These are phyloP conservation scores for Penicillium chermesinum DNA, from an alignment of 495 filamentous ascomycete genomes.

Conservation along the genomic window DNA sequence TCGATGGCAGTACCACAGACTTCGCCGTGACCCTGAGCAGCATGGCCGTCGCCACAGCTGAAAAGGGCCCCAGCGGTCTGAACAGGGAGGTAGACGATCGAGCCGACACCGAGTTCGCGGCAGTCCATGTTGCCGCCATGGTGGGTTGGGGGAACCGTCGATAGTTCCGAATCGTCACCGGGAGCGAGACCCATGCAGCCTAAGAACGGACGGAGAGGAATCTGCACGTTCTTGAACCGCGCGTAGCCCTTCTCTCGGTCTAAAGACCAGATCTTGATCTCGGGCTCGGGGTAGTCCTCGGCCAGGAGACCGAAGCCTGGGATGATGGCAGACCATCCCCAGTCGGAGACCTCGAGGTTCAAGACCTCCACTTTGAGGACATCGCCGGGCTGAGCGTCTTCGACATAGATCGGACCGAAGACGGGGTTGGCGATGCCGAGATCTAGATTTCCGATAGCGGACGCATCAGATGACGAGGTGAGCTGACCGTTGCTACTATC, in stretches of 20 bases:
- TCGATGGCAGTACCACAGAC: constrained; percentile 52
- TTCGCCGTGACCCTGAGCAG: constrained; percentile 50
- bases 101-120: constrained; percentile 41
- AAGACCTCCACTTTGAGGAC: constrained; percentile 46
- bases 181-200: constrained; percentile 49
- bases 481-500: constrained; percentile 51
- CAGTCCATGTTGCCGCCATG: constrained; percentile 50
- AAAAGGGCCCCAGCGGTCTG: constrained; percentile 46
- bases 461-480: constrained; percentile 28
- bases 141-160: constrained; percentile 47
- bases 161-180: constrained; percentile 35
- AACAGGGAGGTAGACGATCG: constrained; percentile 43
- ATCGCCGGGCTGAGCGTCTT: constrained; percentile 44
- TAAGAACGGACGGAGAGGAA: constrained; percentile 47
- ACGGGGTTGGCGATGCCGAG: constrained; percentile 43
- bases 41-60: constrained; percentile 51
- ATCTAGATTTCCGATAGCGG: constrained; percentile 38
- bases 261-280: constrained; percentile 47
- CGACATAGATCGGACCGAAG: constrained; percentile 43
- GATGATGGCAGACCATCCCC: constrained; percentile 49
- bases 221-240: constrained; percentile 38
- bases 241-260: constrained; percentile 32
- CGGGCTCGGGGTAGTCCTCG: constrained; percentile 40
- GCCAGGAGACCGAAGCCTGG: constrained; percentile 45
- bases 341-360: constrained; percentile 37